These are phyloP conservation scores for Chaetomiaceae sp. DNA, from an alignment of 2,329 filamentous ascomycete species.

Conservation along the genomic window DNA sequence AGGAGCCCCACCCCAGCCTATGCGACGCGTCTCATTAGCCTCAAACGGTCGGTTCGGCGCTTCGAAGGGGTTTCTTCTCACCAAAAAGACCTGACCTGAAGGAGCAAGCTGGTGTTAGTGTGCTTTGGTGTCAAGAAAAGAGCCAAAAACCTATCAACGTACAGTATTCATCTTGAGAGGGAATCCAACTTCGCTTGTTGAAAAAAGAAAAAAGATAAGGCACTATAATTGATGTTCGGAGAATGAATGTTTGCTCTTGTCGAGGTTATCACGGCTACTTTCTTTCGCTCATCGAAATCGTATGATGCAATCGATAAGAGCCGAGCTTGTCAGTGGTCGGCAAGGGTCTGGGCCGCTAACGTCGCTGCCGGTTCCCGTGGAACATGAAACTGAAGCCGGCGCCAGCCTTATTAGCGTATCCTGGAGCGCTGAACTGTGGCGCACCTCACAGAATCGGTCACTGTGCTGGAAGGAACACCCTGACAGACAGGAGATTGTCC, in stretches of 20 bases:
- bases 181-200: neutral
- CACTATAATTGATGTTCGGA: neutral
- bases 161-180: slow-evolving; percentile 51
- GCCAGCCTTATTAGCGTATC: too few relatives aligned
- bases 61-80: slow-evolving; percentile 34
- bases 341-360: neutral
- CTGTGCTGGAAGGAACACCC: too few relatives aligned
- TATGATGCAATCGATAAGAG: slow-evolving; percentile 26
- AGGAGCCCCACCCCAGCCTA: slow-evolving; percentile 87
- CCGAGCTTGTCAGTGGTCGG: neutral
- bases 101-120: slow-evolving; percentile 4
- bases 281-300: slow-evolving; percentile 15
- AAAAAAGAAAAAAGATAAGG: too few relatives aligned
- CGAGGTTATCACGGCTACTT: neutral
- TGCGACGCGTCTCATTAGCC: slow-evolving; percentile 18
- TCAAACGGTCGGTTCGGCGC: neutral
- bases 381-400: too few relatives aligned
- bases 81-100: slow-evolving; percentile 63
- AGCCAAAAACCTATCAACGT: slow-evolving; percentile 29
- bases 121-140: neutral
- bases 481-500: too few relatives aligned
- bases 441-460: too few relatives aligned
- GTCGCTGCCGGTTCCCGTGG: too few relatives aligned
- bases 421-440: too few relatives aligned
- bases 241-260: neutral